phyloP scores from a whole-genome alignment of 2,329 filamentous ascomycete species.

The Diaporthe amygdali region DNA sequence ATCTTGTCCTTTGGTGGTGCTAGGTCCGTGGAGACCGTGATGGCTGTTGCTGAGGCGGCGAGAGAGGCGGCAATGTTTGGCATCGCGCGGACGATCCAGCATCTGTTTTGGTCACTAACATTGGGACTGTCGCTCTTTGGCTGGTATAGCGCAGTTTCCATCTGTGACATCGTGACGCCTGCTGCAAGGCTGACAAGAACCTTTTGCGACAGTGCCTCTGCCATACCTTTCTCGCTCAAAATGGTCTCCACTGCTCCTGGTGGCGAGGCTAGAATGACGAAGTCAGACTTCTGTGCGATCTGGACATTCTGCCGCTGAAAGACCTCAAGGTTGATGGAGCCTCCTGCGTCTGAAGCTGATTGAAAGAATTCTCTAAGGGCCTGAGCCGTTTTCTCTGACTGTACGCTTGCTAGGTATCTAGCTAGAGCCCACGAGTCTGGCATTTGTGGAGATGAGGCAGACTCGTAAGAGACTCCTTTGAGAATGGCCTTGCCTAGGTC shows the following conservation, averaged over 20 bases:
- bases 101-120: too few relatives aligned
- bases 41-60: not conserved
- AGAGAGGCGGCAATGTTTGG: not conserved
- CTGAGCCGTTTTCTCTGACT: not conserved
- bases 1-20: too few relatives aligned
- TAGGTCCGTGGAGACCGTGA: too few relatives aligned
- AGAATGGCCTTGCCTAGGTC: not conserved
- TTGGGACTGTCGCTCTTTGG: not conserved
- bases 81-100: not conserved
- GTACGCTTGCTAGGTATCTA: not conserved
- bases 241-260: too few relatives aligned
- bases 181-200: not conserved
- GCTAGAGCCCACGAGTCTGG: not conserved
- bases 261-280: not conserved
- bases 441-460: not conserved
- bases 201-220: not conserved
- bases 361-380: not conserved
- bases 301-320: not conserved
- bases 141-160: not conserved
- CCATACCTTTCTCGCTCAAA: not conserved
- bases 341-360: rapidly evolving
- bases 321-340: not conserved
- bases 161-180: not conserved
- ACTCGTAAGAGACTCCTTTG: not conserved
- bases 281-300: not conserved